Evolutionary conservation across 805 yeast genomes (phyloP), one percentile per base, ranked within the genome.

Genomic region (Zygosaccharomyces siamensis): DNA sequence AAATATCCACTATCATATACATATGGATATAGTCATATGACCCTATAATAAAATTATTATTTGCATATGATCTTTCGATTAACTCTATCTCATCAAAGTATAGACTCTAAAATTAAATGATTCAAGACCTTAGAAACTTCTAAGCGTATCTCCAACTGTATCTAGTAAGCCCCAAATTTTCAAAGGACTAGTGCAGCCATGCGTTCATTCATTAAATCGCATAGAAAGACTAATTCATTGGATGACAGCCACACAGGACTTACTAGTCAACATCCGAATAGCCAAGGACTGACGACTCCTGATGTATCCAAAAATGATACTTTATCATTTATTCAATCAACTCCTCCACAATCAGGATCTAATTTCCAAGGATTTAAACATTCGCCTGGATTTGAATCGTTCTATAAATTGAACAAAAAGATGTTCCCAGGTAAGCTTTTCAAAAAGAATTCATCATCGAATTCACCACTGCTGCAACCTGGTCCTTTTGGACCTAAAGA

Each of bases 121-220:
- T 14, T 18, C 20, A 14, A 33, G 11, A 33, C 16, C 21, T 16
- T 20, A 7, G 16, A 10, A 21, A 4, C 23, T 10, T 14, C 8
- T 14, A 5, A 33, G 37, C 6, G 12, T 16, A 14, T 14, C 12
- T n/a, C 30, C 31, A 21, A 38, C 18, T 10, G 11, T 38, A n/a
- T 27, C 41, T 38, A 20, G 41, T n/a, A 20, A 31, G 16, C 24
- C 41, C 24, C 12, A 16, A 1, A 11, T 38, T 20, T 14, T 8
- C 11, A 11, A 14, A 7, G 6, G 12, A 41, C 39, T 33, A 18
- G 14, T 37, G 40, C 12, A 32, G 31, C 30, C 1, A 70, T 71
- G 75, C 58, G 70, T 36, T 68, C 75, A 3, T 69, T 71, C 54
- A 71, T 71, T 38, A 70, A 68, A 47, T 60, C 75, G 5, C 73